Percentiles rank a stretch among this genome's conserved stretches.
These are phyloP conservation scores for Camellia sinensis DNA, from an alignment of 148 eudicot genomes.

Conservation along the genomic window DNA sequence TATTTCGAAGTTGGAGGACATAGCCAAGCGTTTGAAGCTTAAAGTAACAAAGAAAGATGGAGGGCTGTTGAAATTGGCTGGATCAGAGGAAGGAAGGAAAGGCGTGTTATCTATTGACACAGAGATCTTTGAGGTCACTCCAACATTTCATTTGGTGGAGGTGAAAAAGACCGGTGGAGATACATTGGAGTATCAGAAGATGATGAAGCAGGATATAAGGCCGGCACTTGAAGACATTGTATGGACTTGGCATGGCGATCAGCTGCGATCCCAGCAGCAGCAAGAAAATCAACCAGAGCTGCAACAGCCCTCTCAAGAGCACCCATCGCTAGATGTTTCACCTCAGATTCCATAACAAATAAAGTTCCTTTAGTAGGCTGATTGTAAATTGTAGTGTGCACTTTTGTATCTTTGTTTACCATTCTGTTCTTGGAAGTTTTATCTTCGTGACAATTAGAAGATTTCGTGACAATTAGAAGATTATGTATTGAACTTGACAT, in stretches of 20 bases:
- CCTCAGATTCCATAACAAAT: background rate
- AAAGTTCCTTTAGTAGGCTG: background rate
- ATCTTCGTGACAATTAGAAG: no score
- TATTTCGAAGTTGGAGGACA: conserved; percentile 22
- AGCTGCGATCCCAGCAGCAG: conserved; percentile 13
- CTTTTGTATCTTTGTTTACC: background rate
- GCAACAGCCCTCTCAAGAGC: background rate
- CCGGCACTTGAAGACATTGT: conserved; percentile 46
- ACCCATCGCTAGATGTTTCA: background rate
- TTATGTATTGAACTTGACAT: background rate
- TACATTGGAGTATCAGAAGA: conserved; percentile 33
- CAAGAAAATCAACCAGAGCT: conserved; percentile 4
- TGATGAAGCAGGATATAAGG: conserved; percentile 36
- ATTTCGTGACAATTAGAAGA: no score
- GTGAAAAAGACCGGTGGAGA: conserved; percentile 29
- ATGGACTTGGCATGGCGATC: conserved; percentile 60
- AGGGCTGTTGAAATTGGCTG: conserved; percentile 24
- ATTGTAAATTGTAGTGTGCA: background rate
- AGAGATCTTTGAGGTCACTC: conserved; percentile 30
- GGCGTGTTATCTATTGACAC: conserved; percentile 18
- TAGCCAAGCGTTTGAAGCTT: conserved; percentile 22
- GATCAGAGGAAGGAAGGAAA: conserved; percentile 19
- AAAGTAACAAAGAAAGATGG: conserved; percentile 20
- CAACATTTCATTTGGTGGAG: conserved; percentile 30
- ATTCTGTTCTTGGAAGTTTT: no score